Evolutionary conservation across 2,329 filamentous ascomycete genomes (phyloP).

Genomic region (Pseudonectria foliicola): DNA sequence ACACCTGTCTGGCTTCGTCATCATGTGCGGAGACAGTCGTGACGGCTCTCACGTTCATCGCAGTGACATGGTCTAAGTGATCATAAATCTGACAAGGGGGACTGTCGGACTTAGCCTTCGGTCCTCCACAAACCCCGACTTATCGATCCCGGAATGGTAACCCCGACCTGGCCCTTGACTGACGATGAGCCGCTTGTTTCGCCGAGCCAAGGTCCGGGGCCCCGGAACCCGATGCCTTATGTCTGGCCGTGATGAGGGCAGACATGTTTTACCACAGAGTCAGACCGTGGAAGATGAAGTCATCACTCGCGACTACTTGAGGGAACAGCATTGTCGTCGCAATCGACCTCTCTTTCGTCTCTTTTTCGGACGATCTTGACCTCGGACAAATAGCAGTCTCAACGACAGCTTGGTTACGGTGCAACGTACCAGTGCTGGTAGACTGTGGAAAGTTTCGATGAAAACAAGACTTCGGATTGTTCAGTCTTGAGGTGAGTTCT

Average conservation of each 20-base stretch:
- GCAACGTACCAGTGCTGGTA: conserved; percentile 20
- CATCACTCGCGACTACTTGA: conserved; percentile 16
- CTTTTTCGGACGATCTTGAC: too few species aligned
- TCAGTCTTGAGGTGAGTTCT: conserved; percentile 18
- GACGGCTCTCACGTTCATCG: too few species aligned
- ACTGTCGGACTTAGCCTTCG: too few species aligned
- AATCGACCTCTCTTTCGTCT: too few species aligned
- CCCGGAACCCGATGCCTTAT: conserved; percentile 8
- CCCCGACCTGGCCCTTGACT: conserved; percentile 1
- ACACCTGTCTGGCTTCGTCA: too few species aligned
- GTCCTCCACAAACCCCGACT: too few species aligned
- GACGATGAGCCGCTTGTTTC: conserved; percentile 8
- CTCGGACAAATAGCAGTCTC: too few species aligned
- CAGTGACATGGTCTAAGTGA: too few species aligned
- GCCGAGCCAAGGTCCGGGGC: conserved; percentile 7
- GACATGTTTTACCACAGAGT: conserved; percentile 19
- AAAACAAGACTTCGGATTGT: too few species aligned
- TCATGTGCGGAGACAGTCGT: too few species aligned
- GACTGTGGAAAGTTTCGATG: too few species aligned
- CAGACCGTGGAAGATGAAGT: conserved; percentile 17
- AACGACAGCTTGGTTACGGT: conserved; percentile 23
- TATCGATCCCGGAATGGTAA: background rate
- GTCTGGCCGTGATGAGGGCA: conserved; percentile 9
- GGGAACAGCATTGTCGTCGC: conserved; percentile 19
- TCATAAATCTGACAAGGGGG: too few species aligned